These are phyloP conservation scores for Alternaria viburni DNA, from an alignment of 2,329 filamentous ascomycete species.

Conservation along the genomic window DNA sequence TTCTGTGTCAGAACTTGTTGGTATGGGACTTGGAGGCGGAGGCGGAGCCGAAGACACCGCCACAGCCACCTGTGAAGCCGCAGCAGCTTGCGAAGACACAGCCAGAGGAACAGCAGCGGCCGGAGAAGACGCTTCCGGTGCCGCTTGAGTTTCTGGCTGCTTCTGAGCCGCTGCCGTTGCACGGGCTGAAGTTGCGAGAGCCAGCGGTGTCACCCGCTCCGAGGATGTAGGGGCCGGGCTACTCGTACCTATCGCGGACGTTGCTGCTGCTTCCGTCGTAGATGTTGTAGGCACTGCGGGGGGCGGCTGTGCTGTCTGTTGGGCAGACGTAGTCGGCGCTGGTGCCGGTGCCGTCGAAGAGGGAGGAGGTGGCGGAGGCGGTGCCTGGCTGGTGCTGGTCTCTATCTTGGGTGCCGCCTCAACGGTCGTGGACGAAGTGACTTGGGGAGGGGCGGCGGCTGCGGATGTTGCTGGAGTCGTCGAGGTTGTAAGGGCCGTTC, in stretches of 20 bases:
- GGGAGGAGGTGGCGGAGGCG: slow-evolving; percentile 22
- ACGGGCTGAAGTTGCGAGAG: slow-evolving; percentile 27
- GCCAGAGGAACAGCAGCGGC: neutral
- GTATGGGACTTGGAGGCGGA: slow-evolving; percentile 21
- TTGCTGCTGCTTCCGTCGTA: slow-evolving; percentile 32
- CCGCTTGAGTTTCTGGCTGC: neutral
- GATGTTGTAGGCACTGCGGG: slow-evolving; percentile 29
- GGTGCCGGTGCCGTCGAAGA: slow-evolving; percentile 20
- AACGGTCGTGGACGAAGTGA: slow-evolving; percentile 26
- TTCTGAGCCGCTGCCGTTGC: slow-evolving; percentile 7
- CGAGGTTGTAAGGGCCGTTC: slow-evolving; percentile 37
- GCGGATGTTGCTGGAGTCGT: slow-evolving; percentile 20
- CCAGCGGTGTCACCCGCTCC: slow-evolving; percentile 26
- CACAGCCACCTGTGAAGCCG: slow-evolving; percentile 14
- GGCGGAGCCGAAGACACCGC: slow-evolving; percentile 15
- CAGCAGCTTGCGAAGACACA: slow-evolving; percentile 1
- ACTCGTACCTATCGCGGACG: slow-evolving; percentile 45
- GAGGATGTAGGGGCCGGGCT: slow-evolving; percentile 36
- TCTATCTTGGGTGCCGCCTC: slow-evolving; percentile 31
- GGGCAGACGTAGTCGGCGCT: slow-evolving; percentile 21
- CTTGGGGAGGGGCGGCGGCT: slow-evolving; percentile 24
- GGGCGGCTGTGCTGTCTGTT: slow-evolving; percentile 15
- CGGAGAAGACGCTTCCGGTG: slow-evolving; percentile 1
- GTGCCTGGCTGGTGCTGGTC: slow-evolving; percentile 23
- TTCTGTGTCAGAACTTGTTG: slow-evolving; percentile 42